Evolutionary conservation across 495 filamentous ascomycete genomes (phyloP).

Genomic region (Stereocaulon alpinum): DNA sequence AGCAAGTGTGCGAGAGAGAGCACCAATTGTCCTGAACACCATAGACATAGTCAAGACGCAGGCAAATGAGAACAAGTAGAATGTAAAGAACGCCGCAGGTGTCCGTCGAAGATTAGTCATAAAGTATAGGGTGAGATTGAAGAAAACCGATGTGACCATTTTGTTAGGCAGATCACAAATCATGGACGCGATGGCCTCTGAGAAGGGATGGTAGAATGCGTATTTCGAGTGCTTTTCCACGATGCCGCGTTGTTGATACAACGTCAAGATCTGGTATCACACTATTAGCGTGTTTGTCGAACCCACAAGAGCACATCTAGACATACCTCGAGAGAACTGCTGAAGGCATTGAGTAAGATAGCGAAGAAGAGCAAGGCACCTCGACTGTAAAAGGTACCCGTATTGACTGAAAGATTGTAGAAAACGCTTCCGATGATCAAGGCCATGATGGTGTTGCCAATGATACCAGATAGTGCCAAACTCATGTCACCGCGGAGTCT

Average conservation of each 20-base stretch:
- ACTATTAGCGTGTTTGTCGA: slow-evolving; percentile 7
- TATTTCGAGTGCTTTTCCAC: slow-evolving; percentile 87
- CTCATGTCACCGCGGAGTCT: slow-evolving; percentile 59
- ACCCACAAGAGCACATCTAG: slow-evolving; percentile 5
- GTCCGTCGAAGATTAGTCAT: slow-evolving; percentile 74
- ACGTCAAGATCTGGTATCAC: slow-evolving; percentile 51
- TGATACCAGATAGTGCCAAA: slow-evolving; percentile 55
- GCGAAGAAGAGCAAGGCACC: slow-evolving; percentile 85
- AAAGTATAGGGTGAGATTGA: slow-evolving; percentile 75
- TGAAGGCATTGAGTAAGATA: slow-evolving; percentile 77
- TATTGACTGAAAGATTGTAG: slow-evolving; percentile 55
- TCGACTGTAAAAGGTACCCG: slow-evolving; percentile 63
- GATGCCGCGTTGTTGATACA: slow-evolving; percentile 80
- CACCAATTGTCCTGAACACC: slow-evolving; percentile 74
- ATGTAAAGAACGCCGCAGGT: slow-evolving; percentile 70
- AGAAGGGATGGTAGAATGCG: slow-evolving; percentile 84
- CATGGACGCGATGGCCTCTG: slow-evolving; percentile 78
- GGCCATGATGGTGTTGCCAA: slow-evolving; percentile 66
- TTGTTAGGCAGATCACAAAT: slow-evolving; percentile 67
- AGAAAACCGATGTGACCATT: slow-evolving; percentile 41
- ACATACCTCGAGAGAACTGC: slow-evolving; percentile 57
- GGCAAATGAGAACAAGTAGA: slow-evolving; percentile 59
- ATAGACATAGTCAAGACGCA: slow-evolving; percentile 64
- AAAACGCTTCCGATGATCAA: slow-evolving; percentile 77
- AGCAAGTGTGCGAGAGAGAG: slow-evolving; percentile 64